A percentile compares a stretch with the other conserved stretches of the same genome.
These are phyloP conservation scores for Ambrosia hybrid DNA, from an alignment of 140 eudicot species.

Conservation along the genomic window DNA sequence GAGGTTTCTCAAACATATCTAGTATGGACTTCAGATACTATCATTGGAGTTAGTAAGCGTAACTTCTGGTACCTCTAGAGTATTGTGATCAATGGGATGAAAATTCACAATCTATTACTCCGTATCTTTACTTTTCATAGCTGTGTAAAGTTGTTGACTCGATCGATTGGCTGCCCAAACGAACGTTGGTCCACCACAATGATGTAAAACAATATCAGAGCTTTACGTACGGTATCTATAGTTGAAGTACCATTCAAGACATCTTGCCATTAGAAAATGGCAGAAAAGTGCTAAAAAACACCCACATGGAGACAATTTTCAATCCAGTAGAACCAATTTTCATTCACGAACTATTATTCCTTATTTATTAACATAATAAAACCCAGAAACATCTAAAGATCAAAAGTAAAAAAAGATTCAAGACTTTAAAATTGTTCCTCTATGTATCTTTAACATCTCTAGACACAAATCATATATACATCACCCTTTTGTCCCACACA, in stretches of 20 bases:
- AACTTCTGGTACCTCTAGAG: too few species aligned
- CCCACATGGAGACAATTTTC: constrained; percentile 35
- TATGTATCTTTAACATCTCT: constrained; percentile 48
- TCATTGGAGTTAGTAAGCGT: too few species aligned
- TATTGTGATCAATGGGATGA: too few species aligned
- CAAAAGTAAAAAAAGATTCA: neutral
- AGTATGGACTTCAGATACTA: too few species aligned
- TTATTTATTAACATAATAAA: constrained; percentile 41
- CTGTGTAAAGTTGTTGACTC: too few species aligned
- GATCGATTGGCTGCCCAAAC: too few species aligned
- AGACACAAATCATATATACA: constrained; percentile 32
- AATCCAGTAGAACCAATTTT: constrained; percentile 32
- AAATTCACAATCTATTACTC: too few species aligned
- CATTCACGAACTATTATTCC: constrained; percentile 33
- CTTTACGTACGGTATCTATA: neutral
- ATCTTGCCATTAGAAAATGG: constrained; percentile 23
- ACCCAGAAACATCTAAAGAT: constrained; percentile 30
- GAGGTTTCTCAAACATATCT: too few species aligned
- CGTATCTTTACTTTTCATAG: too few species aligned
- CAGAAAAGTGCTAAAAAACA: constrained; percentile 32
- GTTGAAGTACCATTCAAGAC: constrained; percentile 36
- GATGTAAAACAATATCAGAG: neutral
- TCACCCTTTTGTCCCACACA: constrained; percentile 63
- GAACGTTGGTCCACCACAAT: too few species aligned
- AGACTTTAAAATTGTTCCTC: constrained; percentile 21